Base-by-base conservation (phyloP, 345 rosid species). In the Mercurialis annua region DNA sequence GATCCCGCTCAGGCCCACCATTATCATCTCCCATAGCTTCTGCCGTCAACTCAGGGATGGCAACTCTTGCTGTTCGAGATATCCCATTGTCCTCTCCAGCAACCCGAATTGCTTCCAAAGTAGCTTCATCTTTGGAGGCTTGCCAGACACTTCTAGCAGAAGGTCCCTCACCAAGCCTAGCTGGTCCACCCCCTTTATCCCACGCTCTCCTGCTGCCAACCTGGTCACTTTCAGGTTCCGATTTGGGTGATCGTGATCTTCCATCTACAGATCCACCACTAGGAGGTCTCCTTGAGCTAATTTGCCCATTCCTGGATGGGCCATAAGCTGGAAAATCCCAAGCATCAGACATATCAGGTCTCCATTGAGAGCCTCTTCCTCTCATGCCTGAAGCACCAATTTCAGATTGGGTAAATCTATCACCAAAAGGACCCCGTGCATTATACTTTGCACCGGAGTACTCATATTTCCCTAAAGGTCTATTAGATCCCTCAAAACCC, bases 131-230 rank as follows among this genome's bases (percentile, higher is more conserved):
- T 75, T 89, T 91, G 64, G 99, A 94, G 65, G 99, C 97, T 84
- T 89, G 99, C 99, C 99, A 94, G 60, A 89, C 98, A 79, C 98
- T 85, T 87, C 99, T 85, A 48, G 96, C 99, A 40, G 99, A 94
- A 76, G 98, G 98, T 62, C 99, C 99, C 75, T 95, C 99, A 26
- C 97, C 98, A 38, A 87, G 83, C 71, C 99, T 87, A 58, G 83
- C 80, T 38, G 86, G 84, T 58, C 85, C 92, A 24, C 81, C 78
- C 56, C 78, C 90, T 74, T 92, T 92, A 30, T 86, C 90, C 97
- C 98, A 86, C 62, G 80, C 96, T 82, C 97, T 87, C 84, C 94
- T 79, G 71, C 82, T 78, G 63, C 88, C 92, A 68, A 68, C 78
- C 72, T 83, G 95, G 52, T 87, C 96, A 71, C 68, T 79, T 62